Evolutionary conservation across 2,329 filamentous ascomycete species (phyloP), one percentile per base, ranked within the genome.

Genomic region (Alternaria novae-zelandiae): DNA sequence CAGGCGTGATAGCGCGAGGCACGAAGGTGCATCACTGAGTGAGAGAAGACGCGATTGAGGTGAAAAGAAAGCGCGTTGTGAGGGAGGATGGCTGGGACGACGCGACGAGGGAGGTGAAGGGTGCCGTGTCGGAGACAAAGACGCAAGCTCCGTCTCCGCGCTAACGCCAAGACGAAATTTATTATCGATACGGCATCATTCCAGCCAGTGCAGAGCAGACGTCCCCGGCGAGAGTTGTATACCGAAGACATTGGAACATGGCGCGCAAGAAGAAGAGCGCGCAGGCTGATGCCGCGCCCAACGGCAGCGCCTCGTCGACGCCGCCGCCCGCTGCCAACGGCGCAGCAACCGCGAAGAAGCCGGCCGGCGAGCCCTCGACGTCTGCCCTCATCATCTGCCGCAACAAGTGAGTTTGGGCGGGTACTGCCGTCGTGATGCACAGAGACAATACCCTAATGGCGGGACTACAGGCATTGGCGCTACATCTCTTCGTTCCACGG

Each of bases 401-500:
- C 74, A 80, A 81, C 73, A 81, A 81, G 79, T 81, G 79, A 73
- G 78, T 80, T 55, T 61, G 62, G 74, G 75, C 58, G 45, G 54
- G 54, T 60, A 50, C 45, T 55, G 61, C 61, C 58, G 59, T 63
- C 55, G 30, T 36, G 53, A 56, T 43, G 46, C 36, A 32, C 46
- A 44, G 43, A 47, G 41, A 55, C 20, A 26, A 57, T 44, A 61
- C 28, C 45, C 70, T 71, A 64, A 71, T 63, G n/a, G 20, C 23
- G 11, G 25, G 10, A 13, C 45, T 15, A 41, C 70, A 95, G 92
- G 78, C 91, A 95, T 82, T 95, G 92, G 92, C 87, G 89, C 67
- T 93, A 93, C 78, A 94, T 96, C 63, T 94, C 91, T 21, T 91
- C 90, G 26, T 96, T 92, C 74, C 90, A 94, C 75, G 93, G 92